Percentiles rank a stretch among this genome's conserved stretches.
Conservation (phyloP, 2,329 filamentous ascomycete genomes). For the Paecilomyces variotii region DNA sequence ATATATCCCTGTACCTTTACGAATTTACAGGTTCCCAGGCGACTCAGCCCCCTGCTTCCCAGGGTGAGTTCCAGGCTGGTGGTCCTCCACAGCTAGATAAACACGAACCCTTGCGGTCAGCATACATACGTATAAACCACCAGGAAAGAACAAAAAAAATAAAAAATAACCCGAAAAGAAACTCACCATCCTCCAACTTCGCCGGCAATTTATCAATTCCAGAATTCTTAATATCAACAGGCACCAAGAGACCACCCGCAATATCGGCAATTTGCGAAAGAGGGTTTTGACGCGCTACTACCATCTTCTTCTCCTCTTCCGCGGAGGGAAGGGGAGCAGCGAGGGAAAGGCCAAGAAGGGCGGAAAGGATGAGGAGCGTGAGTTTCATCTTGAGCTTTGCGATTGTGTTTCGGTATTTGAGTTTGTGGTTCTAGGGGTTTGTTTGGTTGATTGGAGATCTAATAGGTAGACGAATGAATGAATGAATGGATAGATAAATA, state of each 20-base stretch:
- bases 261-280: not conserved
- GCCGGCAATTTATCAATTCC: not conserved
- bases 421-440: too few species aligned
- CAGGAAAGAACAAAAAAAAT: not conserved
- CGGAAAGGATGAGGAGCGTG: not conserved
- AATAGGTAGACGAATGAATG: too few species aligned
- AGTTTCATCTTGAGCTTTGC: not conserved
- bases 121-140: too few species aligned
- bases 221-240: not conserved
- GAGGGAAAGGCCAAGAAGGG: not conserved
- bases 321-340: not conserved
- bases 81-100: not conserved
- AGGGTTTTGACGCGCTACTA: not conserved
- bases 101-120: too few species aligned
- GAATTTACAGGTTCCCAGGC: not conserved
- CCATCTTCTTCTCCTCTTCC: not conserved
- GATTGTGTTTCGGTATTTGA: too few species aligned
- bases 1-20: not conserved
- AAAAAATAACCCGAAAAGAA: not conserved
- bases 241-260: not conserved
- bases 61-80: not conserved
- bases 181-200: not conserved
- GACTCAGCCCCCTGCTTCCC: not conserved
- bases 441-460: not conserved
- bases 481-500: not conserved